These are phyloP conservation scores for Mycena latifolia DNA, from an alignment of 768 basidiomycete species.

Conservation along the genomic window DNA sequence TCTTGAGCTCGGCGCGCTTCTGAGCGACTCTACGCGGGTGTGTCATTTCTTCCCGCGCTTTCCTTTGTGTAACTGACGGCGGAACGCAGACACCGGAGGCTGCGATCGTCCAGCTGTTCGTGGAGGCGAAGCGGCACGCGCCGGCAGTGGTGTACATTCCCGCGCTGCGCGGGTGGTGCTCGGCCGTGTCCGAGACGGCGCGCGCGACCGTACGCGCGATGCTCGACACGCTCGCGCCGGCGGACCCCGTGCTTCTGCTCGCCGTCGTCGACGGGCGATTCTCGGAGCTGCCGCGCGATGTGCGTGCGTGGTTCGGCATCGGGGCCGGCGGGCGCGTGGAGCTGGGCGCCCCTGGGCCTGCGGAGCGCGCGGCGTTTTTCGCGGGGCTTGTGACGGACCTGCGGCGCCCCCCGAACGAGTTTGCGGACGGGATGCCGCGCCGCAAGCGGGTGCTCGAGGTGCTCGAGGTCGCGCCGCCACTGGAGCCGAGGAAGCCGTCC, in stretches of 20 bases:
- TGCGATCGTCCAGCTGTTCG: constrained; percentile 92
- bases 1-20: constrained; percentile 88
- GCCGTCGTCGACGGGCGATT: constrained; percentile 88
- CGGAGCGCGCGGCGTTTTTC: constrained; percentile 83
- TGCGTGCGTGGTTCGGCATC: constrained; percentile 92
- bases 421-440: constrained; percentile 89
- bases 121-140: constrained; percentile 97
- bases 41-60: constrained; percentile 42
- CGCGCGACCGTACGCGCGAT: constrained; percentile 89
- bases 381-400: constrained; percentile 76
- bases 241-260: constrained; percentile 93
- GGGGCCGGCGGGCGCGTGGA: constrained; percentile 81
- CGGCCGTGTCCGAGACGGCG: constrained; percentile 86
- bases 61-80: constrained; percentile 15
- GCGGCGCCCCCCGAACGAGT: constrained; percentile 83
- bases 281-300: constrained; percentile 79
- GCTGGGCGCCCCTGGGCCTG: constrained; percentile 62
- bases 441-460: constrained; percentile 88
- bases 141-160: constrained; percentile 97
- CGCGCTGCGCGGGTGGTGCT: constrained; percentile 87
- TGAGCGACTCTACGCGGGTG: constrained; percentile 92
- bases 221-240: constrained; percentile 91
- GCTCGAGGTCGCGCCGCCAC: constrained; percentile 89
- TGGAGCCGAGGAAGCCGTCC: constrained; percentile 86
- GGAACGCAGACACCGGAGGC: constrained; percentile 85